phyloP scores from a whole-genome alignment of 1,139 yeast species.

The Suhomyces chickasaworum region DNA sequence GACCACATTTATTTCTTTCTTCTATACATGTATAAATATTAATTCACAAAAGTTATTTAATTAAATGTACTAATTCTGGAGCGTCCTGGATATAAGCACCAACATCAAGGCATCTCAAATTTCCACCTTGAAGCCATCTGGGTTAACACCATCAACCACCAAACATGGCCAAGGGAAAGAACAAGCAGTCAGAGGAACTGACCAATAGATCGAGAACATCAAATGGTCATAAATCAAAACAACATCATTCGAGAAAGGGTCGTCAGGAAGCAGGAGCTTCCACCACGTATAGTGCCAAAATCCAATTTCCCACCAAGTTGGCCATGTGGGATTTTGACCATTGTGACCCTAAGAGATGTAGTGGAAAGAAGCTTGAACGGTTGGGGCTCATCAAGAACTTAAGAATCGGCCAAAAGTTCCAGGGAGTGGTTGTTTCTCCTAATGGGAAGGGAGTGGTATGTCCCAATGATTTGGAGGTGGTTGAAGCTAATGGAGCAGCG shows the following conservation, averaged over 20 bases:
- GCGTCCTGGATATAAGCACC: too few species aligned
- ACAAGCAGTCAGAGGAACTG: constrained; percentile 51
- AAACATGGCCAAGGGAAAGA: constrained; percentile 67
- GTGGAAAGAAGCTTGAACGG: constrained; percentile 91
- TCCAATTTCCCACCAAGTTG: constrained; percentile 63
- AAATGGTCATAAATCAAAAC: constrained; percentile 61
- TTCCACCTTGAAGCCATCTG: too few species aligned
- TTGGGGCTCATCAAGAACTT: constrained; percentile 78
- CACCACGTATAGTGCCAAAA: not conserved
- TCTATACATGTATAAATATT: constrained; percentile 11
- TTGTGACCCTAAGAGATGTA: constrained; percentile 97
- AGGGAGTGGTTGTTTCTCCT: constrained; percentile 90
- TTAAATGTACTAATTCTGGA: not conserved
- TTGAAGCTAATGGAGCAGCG: constrained; percentile 84
- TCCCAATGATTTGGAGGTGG: constrained; percentile 80
- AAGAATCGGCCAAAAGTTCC: constrained; percentile 87
- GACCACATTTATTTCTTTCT: constrained; percentile 8
- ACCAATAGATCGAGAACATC: constrained; percentile 43
- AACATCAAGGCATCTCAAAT: not conserved
- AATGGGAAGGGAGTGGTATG: constrained; percentile 90
- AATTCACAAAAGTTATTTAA: constrained; percentile 6
- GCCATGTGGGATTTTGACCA: constrained; percentile 98
- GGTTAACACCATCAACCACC: not conserved
- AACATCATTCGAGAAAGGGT: constrained; percentile 51
- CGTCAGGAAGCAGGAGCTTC: constrained; percentile 45